Base-by-base conservation (phyloP, 345 rosid genomes). In the Camelina neglecta region DNA sequence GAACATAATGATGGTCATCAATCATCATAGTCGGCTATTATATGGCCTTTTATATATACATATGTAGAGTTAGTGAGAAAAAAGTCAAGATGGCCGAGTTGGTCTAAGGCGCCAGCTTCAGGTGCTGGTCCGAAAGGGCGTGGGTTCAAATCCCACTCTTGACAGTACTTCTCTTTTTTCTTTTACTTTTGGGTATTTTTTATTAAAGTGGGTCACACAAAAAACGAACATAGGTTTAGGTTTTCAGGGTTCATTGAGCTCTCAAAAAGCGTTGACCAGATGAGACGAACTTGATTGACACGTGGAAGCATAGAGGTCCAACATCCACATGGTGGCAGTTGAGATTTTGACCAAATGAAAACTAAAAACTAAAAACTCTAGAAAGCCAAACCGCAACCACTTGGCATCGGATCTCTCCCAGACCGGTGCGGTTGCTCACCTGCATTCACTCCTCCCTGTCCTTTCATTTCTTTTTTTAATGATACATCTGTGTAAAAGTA, bases 121-220 rank as follows among this genome's bases (percentile, higher is more conserved):
- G 90, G 91, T 89, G 83, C 89, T 85, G 87, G 89, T 85, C 88
- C 88, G 87, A 88, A 86, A 89, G 97, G 95, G 90, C 88, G 82
- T 86, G 91, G 91, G 93, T 89, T 89, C 93, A 83, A 91, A 89
- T 88, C 93, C 89, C 91, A 89, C 83, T 91, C 93, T 85, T 89
- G 93, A 91, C 93, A 89, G 0, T 16, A 0, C 1, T 0, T 8
- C 0, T 33, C 1, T 9, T 35, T n/a, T n/a, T 8, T n/a, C 2
- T 35, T 35, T 35, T 35, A 0, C 2, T 33, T 6, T 35, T 35
- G 38, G 4, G 8, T 29, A 53, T 10, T 35, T 35, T 48, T 9
- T n/a, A 1, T n/a, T 8, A 31, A 57, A 31, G 47, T 12, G 15
- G 7, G 47, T 58, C 57, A 57, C 55, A 7, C 47, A 58, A 18